Percentiles rank a stretch among this genome's conserved stretches.
These are phyloP conservation scores for Articulospora tetracladia DNA, from an alignment of 495 filamentous ascomycete genomes.

Conservation along the genomic window DNA sequence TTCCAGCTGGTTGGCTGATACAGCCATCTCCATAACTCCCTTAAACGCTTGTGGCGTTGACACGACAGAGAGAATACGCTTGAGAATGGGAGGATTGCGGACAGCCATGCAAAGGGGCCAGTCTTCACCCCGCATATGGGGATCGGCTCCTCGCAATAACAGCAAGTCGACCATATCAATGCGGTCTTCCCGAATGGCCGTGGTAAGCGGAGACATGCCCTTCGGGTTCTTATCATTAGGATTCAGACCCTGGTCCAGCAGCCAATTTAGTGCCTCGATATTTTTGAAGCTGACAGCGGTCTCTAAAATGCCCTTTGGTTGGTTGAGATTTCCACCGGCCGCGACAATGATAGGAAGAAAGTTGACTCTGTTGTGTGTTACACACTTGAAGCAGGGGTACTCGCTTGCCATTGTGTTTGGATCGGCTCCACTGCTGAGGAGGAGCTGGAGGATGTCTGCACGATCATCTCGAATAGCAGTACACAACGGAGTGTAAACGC, in stretches of 20 bases:
- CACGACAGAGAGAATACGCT: conserved; percentile 39
- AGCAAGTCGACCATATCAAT: conserved; percentile 43
- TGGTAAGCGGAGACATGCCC: conserved; percentile 47
- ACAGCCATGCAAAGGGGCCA: conserved; percentile 55
- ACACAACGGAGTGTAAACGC: conserved; percentile 52
- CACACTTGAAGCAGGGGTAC: conserved; percentile 52
- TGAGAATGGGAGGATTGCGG: conserved; percentile 39
- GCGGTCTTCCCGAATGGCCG: conserved; percentile 46
- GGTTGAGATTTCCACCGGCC: conserved; percentile 45
- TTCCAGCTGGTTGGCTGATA: conserved; percentile 42
- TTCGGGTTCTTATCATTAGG: conserved; percentile 44
- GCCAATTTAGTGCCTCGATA: conserved; percentile 41
- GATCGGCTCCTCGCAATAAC: conserved; percentile 45
- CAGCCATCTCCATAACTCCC: conserved; percentile 53
- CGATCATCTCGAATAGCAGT: conserved; percentile 52
- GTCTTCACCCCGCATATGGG: conserved; percentile 47
- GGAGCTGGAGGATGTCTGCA: conserved; percentile 43
- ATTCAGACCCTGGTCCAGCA: conserved; percentile 43
- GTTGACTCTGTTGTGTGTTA: conserved; percentile 48
- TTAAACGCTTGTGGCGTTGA: conserved; percentile 42
- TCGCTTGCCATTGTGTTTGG: conserved; percentile 46
- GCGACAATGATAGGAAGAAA: conserved; percentile 44
- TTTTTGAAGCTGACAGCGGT: conserved; percentile 48
- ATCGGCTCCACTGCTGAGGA: conserved; percentile 46
- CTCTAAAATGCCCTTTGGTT: conserved; percentile 52